Conservation (phyloP, 169 alveolate species). For the Eimeria mitis region DNA sequence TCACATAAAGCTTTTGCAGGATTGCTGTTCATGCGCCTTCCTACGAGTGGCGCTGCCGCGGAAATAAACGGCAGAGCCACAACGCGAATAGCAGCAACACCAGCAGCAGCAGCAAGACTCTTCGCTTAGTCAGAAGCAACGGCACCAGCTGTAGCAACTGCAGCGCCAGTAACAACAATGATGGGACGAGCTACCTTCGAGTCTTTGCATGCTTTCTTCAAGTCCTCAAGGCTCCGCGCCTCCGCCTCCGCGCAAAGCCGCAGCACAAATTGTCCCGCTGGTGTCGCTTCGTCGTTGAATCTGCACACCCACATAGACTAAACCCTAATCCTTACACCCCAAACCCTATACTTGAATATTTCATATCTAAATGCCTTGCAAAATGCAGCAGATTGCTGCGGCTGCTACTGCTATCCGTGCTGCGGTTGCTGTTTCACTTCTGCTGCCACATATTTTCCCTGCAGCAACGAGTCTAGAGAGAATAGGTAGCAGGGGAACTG, state of each 20-base stretch:
- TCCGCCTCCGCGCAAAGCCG: constrained; percentile 77
- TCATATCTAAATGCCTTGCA: background rate
- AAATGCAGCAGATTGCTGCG: background rate
- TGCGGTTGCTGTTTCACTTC: background rate
- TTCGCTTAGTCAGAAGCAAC: too few species aligned
- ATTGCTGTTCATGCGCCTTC: background rate
- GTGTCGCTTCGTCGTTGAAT: constrained; percentile 72
- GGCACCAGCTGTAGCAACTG: background rate
- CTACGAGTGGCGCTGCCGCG: background rate
- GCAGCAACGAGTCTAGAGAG: background rate
- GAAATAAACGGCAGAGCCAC: background rate
- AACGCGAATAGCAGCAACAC: background rate
- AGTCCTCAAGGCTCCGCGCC: constrained; percentile 63
- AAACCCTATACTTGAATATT: background rate
- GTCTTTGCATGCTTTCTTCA: constrained; percentile 54
- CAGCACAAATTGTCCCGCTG: constrained; percentile 74
- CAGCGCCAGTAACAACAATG: background rate
- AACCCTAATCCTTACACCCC: constrained; percentile 6
- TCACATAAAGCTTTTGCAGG: background rate
- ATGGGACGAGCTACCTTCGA: constrained; percentile 22
- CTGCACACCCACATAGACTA: constrained; percentile 28
- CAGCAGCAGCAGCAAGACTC: constrained; percentile 14
- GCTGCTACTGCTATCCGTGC: background rate
- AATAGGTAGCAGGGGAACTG: too few species aligned
- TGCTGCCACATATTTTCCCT: background rate